These are phyloP conservation scores for Triticum timopheevii DNA, from an alignment of 176 grass and related monocot genomes.

Conservation along the genomic window DNA sequence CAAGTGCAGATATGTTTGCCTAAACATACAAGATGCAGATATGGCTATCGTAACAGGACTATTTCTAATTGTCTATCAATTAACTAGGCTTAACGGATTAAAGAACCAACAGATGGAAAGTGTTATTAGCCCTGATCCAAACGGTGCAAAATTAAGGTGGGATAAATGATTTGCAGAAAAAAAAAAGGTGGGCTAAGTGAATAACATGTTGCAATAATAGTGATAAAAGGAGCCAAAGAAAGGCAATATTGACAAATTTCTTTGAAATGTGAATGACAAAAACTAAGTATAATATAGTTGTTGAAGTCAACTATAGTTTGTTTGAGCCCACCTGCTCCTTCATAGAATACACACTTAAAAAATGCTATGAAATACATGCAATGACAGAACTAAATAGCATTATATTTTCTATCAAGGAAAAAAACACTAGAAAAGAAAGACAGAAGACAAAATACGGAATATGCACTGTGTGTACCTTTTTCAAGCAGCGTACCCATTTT, in stretches of 20 bases:
- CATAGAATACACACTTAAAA: neutral
- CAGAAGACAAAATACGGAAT: neutral
- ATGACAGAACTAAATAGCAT: neutral
- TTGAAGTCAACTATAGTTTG: neutral
- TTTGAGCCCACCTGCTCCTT: neutral
- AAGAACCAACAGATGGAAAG: neutral
- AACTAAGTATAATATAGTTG: neutral
- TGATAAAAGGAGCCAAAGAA: neutral
- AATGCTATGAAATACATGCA: neutral
- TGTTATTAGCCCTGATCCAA: neutral
- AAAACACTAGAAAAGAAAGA: neutral
- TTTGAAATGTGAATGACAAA: neutral
- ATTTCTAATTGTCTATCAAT: neutral
- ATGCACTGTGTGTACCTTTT: neutral
- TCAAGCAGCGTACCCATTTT: conserved; percentile 23
- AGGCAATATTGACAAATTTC: neutral
- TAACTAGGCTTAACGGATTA: neutral
- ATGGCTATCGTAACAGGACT: neutral
- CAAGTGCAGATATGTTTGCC: neutral
- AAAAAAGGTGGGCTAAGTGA: neutral
- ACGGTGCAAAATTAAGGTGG: neutral
- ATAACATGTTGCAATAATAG: neutral
- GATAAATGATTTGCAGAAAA: neutral
- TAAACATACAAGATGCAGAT: neutral
- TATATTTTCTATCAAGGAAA: neutral